Evolutionary conservation across 495 filamentous ascomycete genomes (phyloP).

Genomic region (Aspergillus nanangensis): DNA sequence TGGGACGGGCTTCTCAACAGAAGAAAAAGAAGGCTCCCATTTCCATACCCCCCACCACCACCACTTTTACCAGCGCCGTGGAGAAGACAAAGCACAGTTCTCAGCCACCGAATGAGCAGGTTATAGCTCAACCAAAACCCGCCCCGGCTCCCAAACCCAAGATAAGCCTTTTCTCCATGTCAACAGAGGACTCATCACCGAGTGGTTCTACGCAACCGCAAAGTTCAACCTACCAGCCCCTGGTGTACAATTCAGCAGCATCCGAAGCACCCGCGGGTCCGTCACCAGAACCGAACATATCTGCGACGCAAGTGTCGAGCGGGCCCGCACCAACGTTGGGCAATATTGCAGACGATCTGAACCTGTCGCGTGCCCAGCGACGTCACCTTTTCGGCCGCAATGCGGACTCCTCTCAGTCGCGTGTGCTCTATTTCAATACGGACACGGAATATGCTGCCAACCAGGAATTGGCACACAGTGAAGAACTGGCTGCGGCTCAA

Average conservation of each 20-base stretch:
- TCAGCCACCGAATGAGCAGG: not conserved
- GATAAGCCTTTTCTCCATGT: conserved; percentile 59
- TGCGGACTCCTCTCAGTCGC: conserved; percentile 29
- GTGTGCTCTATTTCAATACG: conserved; percentile 76
- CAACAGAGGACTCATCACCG: conserved; percentile 16
- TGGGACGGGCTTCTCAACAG: conserved; percentile 64
- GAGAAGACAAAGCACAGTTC: conserved; percentile 11
- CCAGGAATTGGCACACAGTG: conserved; percentile 43
- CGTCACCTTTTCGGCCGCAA: conserved; percentile 80
- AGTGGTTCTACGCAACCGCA: conserved; percentile 4
- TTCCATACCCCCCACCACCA: not conserved
- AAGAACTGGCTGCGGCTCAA: conserved; percentile 57
- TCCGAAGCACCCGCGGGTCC: conserved; percentile 20
- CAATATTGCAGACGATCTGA: conserved; percentile 65
- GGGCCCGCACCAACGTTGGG: conserved; percentile 45
- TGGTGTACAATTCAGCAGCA: conserved; percentile 42
- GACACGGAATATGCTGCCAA: conserved; percentile 82
- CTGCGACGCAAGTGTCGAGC: conserved; percentile 2
- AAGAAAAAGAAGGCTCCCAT: conserved; percentile 42
- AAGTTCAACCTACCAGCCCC: conserved; percentile 40
- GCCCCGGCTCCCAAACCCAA: conserved; percentile 42
- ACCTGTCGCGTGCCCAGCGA: conserved; percentile 65
- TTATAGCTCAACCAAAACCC: conserved; percentile 7
- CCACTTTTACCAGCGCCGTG: conserved; percentile 5
- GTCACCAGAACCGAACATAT: conserved; percentile 13